Base-by-base conservation (phyloP, 192 early-diverging fungal genomes). In the Podila minutissima region DNA sequence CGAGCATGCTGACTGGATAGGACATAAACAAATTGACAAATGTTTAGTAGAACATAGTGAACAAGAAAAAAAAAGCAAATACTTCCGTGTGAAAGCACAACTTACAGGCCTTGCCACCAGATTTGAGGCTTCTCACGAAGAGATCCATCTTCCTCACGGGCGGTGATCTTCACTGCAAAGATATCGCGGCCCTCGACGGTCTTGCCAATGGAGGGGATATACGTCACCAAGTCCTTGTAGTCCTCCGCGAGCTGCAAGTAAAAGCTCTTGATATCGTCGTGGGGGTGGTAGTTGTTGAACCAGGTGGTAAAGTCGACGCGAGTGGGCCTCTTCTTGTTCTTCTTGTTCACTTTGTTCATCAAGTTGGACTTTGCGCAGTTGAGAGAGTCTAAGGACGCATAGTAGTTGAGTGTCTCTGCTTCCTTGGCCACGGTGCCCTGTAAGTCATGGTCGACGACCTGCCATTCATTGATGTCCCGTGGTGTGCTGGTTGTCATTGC, bases 131-230 rank as follows among this genome's bases (percentile, higher is more conserved):
- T 81, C 58, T 81, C 77, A 24, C 50, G 59, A 31, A 71, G 28
- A 22, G 51, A 66, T 22, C 70, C 81, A 48, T 83, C 67, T 19
- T 75, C 50, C 9, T 68, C 72, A 62, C 85, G 82, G 64, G 71
- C 83, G 57, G 76, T 84, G 61, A 90, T 77, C 58, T 82, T 82
- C 49, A 88, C 66, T n/a, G 89, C 89, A 82, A 90, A 88, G 64
- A 90, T 90, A 66, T 90, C 89, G 58, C 77, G 65, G 33, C 86
- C 89, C 41, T 86, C 72, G 29, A 78, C 69, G 5, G 88, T 87
- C 70, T 91, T 86, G 26, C 90, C 90, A 70, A 91, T 86, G 11
- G 87, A 89, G 2, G 89, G 89, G 35, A 88, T 83, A 63, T 76
- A 89, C 1, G 85, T 87, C 41, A 88, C 74, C 59, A 91, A 66